Evolutionary conservation across 2,329 filamentous ascomycete species (phyloP).

Genomic region (Pestalotiopsis sp.): DNA sequence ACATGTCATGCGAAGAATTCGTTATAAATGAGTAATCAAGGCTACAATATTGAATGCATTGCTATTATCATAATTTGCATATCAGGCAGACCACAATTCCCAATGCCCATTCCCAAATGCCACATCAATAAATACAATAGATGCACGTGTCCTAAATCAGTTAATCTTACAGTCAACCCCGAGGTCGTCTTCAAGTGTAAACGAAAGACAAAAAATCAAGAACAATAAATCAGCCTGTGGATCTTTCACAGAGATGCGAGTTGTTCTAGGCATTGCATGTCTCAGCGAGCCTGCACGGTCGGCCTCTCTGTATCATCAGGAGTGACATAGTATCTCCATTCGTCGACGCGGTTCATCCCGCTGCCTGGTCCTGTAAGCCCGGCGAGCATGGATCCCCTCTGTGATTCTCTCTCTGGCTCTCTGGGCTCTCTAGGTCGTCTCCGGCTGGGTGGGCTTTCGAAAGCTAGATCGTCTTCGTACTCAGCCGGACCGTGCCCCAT

Average conservation of each 20-base stretch:
- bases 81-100: background rate
- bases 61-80: background rate
- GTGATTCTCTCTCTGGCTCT: slow-evolving; percentile 14
- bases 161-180: slow-evolving; percentile 5
- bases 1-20: background rate
- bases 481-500: slow-evolving; percentile 24
- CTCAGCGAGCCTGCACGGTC: background rate
- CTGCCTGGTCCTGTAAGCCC: slow-evolving; percentile 31
- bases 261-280: background rate
- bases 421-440: slow-evolving; percentile 21
- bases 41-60: background rate
- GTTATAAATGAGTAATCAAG: background rate
- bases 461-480: slow-evolving; percentile 27
- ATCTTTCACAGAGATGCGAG: background rate
- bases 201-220: background rate
- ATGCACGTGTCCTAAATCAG: background rate
- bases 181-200: slow-evolving; percentile 3
- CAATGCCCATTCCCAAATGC: background rate
- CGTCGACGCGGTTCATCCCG: slow-evolving; percentile 32
- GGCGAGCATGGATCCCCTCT: slow-evolving; percentile 30
- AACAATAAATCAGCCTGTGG: background rate
- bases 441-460: slow-evolving; percentile 21
- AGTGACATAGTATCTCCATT: slow-evolving; percentile 31
- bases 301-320: slow-evolving; percentile 4
- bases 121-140: background rate